phyloP scores from a whole-genome alignment of 805 yeast genomes.

The Saccharomyces kudriavzevii region DNA sequence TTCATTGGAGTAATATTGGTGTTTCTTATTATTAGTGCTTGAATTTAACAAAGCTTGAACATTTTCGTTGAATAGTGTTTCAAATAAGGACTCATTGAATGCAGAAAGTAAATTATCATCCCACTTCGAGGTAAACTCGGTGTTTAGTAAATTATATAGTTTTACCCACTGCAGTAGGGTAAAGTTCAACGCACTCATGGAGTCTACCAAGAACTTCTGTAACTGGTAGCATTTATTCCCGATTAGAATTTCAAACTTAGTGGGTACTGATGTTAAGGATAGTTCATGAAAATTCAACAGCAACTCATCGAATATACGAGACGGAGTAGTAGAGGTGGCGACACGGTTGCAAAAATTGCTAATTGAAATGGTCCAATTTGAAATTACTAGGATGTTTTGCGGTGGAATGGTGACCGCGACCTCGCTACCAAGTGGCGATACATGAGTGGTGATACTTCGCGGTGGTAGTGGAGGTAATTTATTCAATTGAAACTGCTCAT shows the following conservation, averaged over 20 bases:
- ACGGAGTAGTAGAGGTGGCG: slow-evolving; percentile 8
- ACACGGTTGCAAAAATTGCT: slow-evolving; percentile 15
- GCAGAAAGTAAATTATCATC: slow-evolving; percentile 1
- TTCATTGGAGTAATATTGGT: not conserved
- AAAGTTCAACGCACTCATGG: slow-evolving; percentile 8
- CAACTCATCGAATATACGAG: slow-evolving; percentile 13
- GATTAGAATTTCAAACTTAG: slow-evolving; percentile 8
- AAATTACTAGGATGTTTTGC: slow-evolving; percentile 10
- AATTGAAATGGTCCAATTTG: slow-evolving; percentile 23
- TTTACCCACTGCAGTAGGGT: slow-evolving; percentile 16
- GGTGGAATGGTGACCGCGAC: not conserved
- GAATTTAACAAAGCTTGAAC: slow-evolving; percentile 7
- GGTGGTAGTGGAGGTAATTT: slow-evolving; percentile 14
- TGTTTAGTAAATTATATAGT: slow-evolving; percentile 12
- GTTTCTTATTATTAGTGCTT: not conserved
- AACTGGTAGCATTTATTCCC: slow-evolving; percentile 7
- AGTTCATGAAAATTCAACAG: slow-evolving; percentile 10
- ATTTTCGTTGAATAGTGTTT: slow-evolving; percentile 9
- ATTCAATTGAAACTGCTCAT: slow-evolving; percentile 15
- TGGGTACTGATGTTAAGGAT: not conserved
- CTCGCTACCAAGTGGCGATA: not conserved
- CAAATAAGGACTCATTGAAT: slow-evolving; percentile 8
- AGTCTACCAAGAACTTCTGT: slow-evolving; percentile 9
- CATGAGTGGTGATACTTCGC: not conserved
- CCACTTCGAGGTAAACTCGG: slow-evolving; percentile 6